These are phyloP conservation scores for Penicillium vulpinum DNA, from an alignment of 2,329 filamentous ascomycete species.

Conservation along the genomic window DNA sequence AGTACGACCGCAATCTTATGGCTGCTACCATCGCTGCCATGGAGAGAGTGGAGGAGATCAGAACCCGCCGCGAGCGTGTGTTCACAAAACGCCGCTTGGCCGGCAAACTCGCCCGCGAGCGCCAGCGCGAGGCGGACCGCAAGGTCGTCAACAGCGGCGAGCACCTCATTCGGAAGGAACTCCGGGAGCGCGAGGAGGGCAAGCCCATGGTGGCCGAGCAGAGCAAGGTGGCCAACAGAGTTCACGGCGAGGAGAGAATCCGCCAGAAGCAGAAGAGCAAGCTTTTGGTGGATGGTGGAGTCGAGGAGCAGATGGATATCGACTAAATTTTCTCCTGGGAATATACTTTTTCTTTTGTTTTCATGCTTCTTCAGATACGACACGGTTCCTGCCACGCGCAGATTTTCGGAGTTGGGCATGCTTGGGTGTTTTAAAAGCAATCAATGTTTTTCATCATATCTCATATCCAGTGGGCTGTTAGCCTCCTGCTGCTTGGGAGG, in stretches of 20 bases:
- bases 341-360: slow-evolving; percentile 20
- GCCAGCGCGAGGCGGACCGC: slow-evolving; percentile 74
- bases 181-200: slow-evolving; percentile 58
- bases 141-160: slow-evolving; percentile 90
- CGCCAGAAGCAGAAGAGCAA: slow-evolving; percentile 47
- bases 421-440: slow-evolving; percentile 30
- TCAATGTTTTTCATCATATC: slow-evolving; percentile 21
- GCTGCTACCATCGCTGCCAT: slow-evolving; percentile 87
- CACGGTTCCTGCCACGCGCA: slow-evolving; percentile 24
- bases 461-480: slow-evolving; percentile 13
- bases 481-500: slow-evolving; percentile 6
- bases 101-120: slow-evolving; percentile 71
- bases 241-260: slow-evolving; percentile 44
- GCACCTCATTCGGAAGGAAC: slow-evolving; percentile 79
- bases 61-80: slow-evolving; percentile 76
- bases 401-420: slow-evolving; percentile 27
- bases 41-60: slow-evolving; percentile 84
- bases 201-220: slow-evolving; percentile 35
- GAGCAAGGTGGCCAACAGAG: slow-evolving; percentile 37
- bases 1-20: slow-evolving; percentile 93
- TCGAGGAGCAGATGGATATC: slow-evolving; percentile 50
- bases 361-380: slow-evolving; percentile 27
- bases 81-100: slow-evolving; percentile 95
- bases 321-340: slow-evolving; percentile 35
- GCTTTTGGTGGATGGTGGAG: slow-evolving; percentile 47